A percentile compares a stretch with the other conserved stretches of the same genome.
Conservation (phyloP, 352 stramenopile species). For the Halophytophthora batemanensis region DNA sequence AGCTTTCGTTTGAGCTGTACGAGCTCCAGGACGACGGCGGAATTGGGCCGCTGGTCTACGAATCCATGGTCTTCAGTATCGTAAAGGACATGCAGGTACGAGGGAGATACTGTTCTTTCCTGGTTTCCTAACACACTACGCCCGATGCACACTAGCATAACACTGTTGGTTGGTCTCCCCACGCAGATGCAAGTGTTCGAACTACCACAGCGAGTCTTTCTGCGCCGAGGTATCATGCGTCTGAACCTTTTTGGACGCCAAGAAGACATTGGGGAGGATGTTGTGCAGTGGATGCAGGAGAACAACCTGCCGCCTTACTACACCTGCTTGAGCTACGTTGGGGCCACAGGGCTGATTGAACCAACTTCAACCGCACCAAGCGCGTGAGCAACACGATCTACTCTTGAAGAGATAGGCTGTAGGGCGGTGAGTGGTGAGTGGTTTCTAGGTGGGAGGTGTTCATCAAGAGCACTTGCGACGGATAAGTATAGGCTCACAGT, state of each 20-base stretch:
- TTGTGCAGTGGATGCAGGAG: slow-evolving; percentile 45
- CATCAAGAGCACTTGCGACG: not conserved
- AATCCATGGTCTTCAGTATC: slow-evolving; percentile 53
- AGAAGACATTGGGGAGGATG: slow-evolving; percentile 48
- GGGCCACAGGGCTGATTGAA: slow-evolving; percentile 33
- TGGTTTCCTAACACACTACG: slow-evolving; percentile 2
- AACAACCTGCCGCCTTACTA: slow-evolving; percentile 63
- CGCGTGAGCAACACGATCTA: not conserved
- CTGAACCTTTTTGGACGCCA: slow-evolving; percentile 60
- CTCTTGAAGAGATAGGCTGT: slow-evolving; percentile 3
- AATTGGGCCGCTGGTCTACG: slow-evolving; percentile 30
- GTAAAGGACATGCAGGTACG: slow-evolving; percentile 56
- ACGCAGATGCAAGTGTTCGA: slow-evolving; percentile 53
- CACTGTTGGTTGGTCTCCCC: too few relatives aligned
- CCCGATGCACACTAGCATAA: not conserved
- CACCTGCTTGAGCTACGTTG: slow-evolving; percentile 76
- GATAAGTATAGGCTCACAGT: not conserved
- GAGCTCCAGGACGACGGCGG: slow-evolving; percentile 26
- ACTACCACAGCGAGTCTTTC: slow-evolving; percentile 43
- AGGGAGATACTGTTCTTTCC: not conserved
- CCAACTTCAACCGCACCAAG: not conserved
- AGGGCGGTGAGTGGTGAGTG: slow-evolving; percentile 1
- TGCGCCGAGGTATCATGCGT: slow-evolving; percentile 44
- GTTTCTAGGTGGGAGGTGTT: not conserved
- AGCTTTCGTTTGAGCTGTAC: slow-evolving; percentile 61